Conservation (phyloP, 345 rosid species). For the Populus tremula region DNA sequence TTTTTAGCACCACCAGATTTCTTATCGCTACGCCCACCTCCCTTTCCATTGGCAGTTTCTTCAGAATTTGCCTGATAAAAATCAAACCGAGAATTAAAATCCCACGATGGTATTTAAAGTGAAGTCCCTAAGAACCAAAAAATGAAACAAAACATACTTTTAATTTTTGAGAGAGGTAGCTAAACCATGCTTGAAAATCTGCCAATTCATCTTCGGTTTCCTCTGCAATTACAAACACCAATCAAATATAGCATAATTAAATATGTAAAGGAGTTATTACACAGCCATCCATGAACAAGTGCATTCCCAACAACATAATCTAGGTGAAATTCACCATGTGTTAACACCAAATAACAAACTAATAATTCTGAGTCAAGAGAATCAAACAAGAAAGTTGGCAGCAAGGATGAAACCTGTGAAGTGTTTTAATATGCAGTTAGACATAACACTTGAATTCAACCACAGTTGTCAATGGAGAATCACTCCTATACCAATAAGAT, state of each 20-base stretch:
- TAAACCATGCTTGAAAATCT: slow-evolving; percentile 62
- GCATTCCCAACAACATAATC: background rate
- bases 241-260: background rate
- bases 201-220: slow-evolving; percentile 53
- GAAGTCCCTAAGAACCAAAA: background rate
- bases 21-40: slow-evolving; percentile 8
- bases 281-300: background rate
- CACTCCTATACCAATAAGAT: background rate
- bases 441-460: background rate
- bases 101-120: background rate
- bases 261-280: background rate
- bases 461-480: background rate
- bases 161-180: slow-evolving; percentile 37
- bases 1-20: slow-evolving; percentile 24
- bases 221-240: slow-evolving; percentile 42
- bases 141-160: slow-evolving; percentile 37
- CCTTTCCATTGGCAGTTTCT: slow-evolving; percentile 17
- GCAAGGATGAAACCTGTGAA: background rate
- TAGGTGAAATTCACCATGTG: background rate
- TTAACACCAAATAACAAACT: background rate
- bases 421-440: background rate
- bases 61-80: slow-evolving; percentile 16
- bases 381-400: background rate
- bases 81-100: slow-evolving; percentile 22
- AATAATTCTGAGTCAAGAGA: background rate